Conservation (phyloP, 257 asterid species). For the Rauvolfia tetraphylla region DNA sequence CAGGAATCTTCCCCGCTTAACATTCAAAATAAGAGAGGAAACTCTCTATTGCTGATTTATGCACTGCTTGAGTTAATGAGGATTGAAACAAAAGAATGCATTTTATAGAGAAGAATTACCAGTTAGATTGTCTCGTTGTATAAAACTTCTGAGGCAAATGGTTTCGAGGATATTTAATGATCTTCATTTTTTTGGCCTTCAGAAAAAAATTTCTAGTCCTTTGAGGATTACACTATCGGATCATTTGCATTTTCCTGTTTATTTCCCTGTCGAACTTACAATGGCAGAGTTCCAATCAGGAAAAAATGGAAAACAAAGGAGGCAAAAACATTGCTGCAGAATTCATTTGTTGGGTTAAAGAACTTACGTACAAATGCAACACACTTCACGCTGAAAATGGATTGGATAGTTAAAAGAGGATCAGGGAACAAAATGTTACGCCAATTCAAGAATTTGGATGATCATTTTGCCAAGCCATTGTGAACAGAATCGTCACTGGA, state of each 20-base stretch:
- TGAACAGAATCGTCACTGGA: not conserved
- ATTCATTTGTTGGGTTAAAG: too few species aligned
- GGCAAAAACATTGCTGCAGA: not conserved
- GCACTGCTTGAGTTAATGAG: not conserved
- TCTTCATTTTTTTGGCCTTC: too few species aligned
- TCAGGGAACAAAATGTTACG: not conserved
- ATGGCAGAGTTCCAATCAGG: too few species aligned
- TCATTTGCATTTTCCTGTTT: too few species aligned
- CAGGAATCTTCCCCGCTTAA: not conserved
- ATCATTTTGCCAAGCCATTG: not conserved
- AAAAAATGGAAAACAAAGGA: too few species aligned
- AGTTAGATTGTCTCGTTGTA: not conserved
- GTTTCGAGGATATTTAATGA: too few species aligned
- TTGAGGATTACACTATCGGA: too few species aligned
- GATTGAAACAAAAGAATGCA: too few species aligned
- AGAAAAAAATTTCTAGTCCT: too few species aligned
- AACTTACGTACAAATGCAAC: too few species aligned
- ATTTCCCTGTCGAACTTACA: too few species aligned
- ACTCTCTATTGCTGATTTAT: not conserved
- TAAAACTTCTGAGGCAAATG: not conserved
- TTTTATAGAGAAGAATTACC: not conserved
- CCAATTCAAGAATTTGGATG: not conserved
- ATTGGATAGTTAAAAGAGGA: not conserved
- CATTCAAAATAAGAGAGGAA: slow-evolving; percentile 3
- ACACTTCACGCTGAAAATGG: not conserved